Conservation (phyloP, 1,284 basidiomycete genomes). For the Tilletia indica region DNA sequence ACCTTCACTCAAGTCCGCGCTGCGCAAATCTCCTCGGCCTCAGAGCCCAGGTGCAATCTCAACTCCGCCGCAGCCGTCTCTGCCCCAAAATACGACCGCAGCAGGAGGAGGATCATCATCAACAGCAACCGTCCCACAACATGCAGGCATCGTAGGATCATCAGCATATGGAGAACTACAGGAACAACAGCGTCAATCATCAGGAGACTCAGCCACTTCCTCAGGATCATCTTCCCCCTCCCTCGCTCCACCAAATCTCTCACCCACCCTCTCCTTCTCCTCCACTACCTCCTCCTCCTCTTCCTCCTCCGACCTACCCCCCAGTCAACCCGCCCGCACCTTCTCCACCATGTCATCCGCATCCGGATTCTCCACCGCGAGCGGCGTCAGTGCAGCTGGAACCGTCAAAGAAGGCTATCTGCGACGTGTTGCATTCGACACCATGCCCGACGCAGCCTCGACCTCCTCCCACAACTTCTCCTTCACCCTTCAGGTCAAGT, state of each 20-base stretch:
- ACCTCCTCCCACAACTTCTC: slow-evolving; percentile 43
- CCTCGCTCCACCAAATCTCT: not conserved
- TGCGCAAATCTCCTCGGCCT: not conserved
- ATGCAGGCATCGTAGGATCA: slow-evolving; percentile 7
- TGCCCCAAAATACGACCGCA: not conserved
- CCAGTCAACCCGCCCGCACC: not conserved
- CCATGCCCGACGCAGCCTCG: slow-evolving; percentile 53
- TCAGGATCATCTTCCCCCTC: not conserved
- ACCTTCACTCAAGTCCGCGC: not conserved
- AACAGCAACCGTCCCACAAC: not conserved
- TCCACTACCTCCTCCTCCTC: not conserved
- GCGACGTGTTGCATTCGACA: slow-evolving; percentile 46
- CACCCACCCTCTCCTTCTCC: not conserved
- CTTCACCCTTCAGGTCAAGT: slow-evolving; percentile 70
- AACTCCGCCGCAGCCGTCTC: not conserved
- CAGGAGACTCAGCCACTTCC: not conserved
- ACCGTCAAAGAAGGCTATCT: slow-evolving; percentile 6
- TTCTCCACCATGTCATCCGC: slow-evolving; percentile 8
- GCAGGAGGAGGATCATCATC: not conserved
- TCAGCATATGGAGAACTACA: slow-evolving; percentile 1
- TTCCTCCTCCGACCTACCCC: too few species aligned
- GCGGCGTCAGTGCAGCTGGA: not conserved
- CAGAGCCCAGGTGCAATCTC: not conserved
- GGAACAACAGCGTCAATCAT: not conserved
- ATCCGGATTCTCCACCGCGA: not conserved